Base-by-base conservation (phyloP, 352 stramenopile species). In the Globisporangium nodosum region DNA sequence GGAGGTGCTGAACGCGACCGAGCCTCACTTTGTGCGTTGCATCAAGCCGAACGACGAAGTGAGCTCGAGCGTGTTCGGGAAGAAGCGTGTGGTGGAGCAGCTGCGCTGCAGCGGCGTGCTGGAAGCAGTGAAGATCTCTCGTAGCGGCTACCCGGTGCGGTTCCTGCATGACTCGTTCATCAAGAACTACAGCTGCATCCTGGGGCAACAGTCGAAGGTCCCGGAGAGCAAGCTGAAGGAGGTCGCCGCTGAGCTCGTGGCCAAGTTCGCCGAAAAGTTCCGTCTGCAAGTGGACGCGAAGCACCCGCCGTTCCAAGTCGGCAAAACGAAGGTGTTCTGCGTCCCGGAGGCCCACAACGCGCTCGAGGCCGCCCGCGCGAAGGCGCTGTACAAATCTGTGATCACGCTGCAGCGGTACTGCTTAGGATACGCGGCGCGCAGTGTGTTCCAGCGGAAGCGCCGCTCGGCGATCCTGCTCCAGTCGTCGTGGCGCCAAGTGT, bases 101-200 rank as follows among this genome's bases (percentile, higher is more conserved):
- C 71, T 96, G 13, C 81, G 80, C 11, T 96, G 86, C 59, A 94
- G 85, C 59, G 88, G 88, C 49, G 83, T 96, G 13, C 49, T 96
- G 52, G 87, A 96, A 68, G 88, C 88, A 11, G 85, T 94, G 40
- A 91, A 94, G 65, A 94, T 96, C 63, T 94, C 86, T 31, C 79
- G 87, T 13, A 90, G 80, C 30, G 86, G 87, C 20, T 95, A 96
- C 71, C 96, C 97, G 35, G 96, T 99, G 54, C 96, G 98, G 58
- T 90, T 99, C 53, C 61, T 74, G 53, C 96, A 99, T 70, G 67
- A 90, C 49, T 70, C 85, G 65, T 99, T 99, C 73, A 74, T 96
- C 63, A 81, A 84, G 72, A 91, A 77, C 51, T 92, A 90, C 63
- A 70, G 67, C 49, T 88, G 81, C 52, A 90, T 93, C 47, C 53